A percentile compares a stretch with the other conserved stretches of the same genome.
These are phyloP conservation scores for Kwoniella pini DNA, from an alignment of 768 basidiomycete species.

Conservation along the genomic window DNA sequence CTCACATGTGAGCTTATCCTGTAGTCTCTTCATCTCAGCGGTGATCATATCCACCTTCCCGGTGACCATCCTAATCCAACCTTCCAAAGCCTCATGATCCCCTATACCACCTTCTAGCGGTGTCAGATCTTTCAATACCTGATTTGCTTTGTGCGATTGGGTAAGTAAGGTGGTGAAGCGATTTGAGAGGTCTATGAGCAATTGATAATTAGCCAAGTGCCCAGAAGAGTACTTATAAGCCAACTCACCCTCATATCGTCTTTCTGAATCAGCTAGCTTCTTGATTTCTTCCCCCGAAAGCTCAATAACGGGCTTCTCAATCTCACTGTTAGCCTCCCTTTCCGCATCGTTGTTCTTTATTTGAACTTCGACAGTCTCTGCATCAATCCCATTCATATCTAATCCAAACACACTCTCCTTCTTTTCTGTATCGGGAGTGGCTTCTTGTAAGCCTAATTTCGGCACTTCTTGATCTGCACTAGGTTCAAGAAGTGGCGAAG, in stretches of 20 bases:
- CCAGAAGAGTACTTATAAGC: neutral
- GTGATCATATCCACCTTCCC: slow-evolving; percentile 73
- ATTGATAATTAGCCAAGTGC: neutral
- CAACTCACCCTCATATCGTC: slow-evolving; percentile 31
- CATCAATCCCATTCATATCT: neutral
- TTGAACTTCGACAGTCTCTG: slow-evolving; percentile 4
- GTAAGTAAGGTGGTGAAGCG: slow-evolving; percentile 27
- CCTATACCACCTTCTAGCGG: slow-evolving; percentile 65
- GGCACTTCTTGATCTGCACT: slow-evolving; percentile 6
- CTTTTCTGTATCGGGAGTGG: slow-evolving; percentile 16
- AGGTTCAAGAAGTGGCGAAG: slow-evolving; percentile 20
- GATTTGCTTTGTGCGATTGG: slow-evolving; percentile 57
- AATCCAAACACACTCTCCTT: slow-evolving; percentile 7
- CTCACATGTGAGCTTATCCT: slow-evolving; percentile 71
- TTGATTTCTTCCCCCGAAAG: slow-evolving; percentile 13
- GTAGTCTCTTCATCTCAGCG: slow-evolving; percentile 76
- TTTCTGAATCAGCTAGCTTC: slow-evolving; percentile 20
- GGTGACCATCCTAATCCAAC: slow-evolving; percentile 68
- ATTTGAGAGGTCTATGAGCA: slow-evolving; percentile 27
- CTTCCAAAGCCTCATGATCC: slow-evolving; percentile 68
- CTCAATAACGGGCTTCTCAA: slow-evolving; percentile 12
- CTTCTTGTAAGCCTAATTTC: slow-evolving; percentile 12
- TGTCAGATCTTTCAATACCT: slow-evolving; percentile 68
- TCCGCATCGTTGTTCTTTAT: neutral
- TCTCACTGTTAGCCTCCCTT: too few relatives aligned